Percentiles rank a stretch among this genome's conserved stretches.
phyloP scores from a whole-genome alignment of 345 rosid genomes.

The Abelmoschus esculentus region DNA sequence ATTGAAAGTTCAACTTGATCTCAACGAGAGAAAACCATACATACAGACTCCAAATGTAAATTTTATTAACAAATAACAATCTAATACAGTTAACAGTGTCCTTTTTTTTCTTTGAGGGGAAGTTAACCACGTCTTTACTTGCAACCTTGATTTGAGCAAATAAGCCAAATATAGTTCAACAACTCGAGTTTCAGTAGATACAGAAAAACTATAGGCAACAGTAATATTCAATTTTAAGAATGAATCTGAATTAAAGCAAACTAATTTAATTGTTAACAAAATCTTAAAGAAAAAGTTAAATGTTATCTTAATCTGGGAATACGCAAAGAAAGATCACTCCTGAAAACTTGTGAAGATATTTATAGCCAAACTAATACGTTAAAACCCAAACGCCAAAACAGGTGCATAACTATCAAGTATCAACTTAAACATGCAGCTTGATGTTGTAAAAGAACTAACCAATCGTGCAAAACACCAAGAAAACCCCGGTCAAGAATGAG shows the following conservation, averaged over 20 bases:
- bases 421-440: neutral
- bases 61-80: neutral
- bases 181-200: neutral
- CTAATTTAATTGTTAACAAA: neutral
- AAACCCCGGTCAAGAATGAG: conserved; percentile 82
- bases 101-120: neutral
- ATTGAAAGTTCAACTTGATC: neutral
- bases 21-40: neutral
- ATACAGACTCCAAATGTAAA: neutral
- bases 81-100: neutral
- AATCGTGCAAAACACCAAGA: conserved; percentile 87
- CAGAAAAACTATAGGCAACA: neutral
- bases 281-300: neutral
- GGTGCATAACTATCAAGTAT: neutral
- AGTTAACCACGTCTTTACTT: too few relatives aligned
- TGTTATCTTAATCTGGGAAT: neutral
- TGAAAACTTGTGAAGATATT: neutral
- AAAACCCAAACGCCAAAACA: neutral
- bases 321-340: neutral
- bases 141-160: neutral
- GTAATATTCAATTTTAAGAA: neutral
- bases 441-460: conserved; percentile 44
- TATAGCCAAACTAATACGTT: neutral
- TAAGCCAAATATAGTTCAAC: neutral
- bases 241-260: neutral